Conservation (phyloP, 192 early-diverging fungal genomes). For the Spizellomyces punctatus region DNA sequence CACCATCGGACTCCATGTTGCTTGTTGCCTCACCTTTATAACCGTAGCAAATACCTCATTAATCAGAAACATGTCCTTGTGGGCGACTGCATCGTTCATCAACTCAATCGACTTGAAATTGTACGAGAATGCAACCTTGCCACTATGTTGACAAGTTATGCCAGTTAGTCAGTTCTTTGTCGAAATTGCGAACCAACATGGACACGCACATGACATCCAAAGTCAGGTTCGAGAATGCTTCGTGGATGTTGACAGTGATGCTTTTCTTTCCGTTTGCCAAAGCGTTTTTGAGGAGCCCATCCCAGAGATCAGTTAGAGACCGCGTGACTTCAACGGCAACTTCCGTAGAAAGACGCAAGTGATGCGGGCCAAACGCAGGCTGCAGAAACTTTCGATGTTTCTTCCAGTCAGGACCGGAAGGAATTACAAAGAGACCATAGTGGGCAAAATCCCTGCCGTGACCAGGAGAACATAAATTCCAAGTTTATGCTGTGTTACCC, state of each 20-base stretch:
- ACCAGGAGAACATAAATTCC: too few species aligned
- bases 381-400: conserved; percentile 52
- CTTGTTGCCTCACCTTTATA: too few species aligned
- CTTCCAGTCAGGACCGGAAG: conserved; percentile 46
- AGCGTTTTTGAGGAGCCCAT: background rate
- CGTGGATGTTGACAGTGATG: conserved; percentile 22
- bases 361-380: conserved; percentile 54
- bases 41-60: too few species aligned
- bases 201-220: conserved; percentile 30
- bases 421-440: conserved; percentile 42
- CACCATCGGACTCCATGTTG: too few species aligned
- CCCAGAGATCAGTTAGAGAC: conserved; percentile 9
- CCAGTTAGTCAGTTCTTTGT: background rate
- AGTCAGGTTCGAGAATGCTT: conserved; percentile 28
- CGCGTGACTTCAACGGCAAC: conserved; percentile 7
- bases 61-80: too few species aligned
- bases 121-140: conserved; percentile 32
- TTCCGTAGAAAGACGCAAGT: conserved; percentile 32
- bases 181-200: background rate
- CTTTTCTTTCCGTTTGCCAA: background rate
- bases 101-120: background rate
- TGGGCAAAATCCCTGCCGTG: conserved; percentile 22
- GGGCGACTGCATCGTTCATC: too few species aligned
- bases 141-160: background rate
- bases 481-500: too few species aligned